phyloP scores from a whole-genome alignment of 1,284 basidiomycete genomes.

The Leccinum subspadiceum region DNA sequence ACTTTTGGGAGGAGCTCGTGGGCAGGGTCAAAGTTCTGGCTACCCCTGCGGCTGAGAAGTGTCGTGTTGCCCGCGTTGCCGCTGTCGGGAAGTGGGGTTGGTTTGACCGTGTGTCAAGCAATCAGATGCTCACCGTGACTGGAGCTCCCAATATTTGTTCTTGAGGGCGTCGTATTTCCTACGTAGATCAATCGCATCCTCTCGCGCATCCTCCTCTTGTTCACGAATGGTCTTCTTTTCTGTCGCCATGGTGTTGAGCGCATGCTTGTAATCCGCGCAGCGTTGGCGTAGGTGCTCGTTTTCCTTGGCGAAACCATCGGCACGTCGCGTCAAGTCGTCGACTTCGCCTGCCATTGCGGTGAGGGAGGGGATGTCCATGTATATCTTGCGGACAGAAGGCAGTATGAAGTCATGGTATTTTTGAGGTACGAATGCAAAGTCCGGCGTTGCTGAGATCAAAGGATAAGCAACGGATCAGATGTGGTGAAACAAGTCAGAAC shows the following conservation, averaged over 20 bases:
- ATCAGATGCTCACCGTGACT: constrained; percentile 19
- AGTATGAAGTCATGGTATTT: constrained; percentile 59
- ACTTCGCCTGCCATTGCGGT: constrained; percentile 28
- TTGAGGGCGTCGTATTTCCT: constrained; percentile 30
- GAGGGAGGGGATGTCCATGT: constrained; percentile 42
- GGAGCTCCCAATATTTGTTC: constrained; percentile 16
- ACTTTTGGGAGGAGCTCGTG: constrained; percentile 20
- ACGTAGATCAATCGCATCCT: constrained; percentile 30
- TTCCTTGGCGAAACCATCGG: constrained; percentile 38
- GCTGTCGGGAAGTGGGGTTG: constrained; percentile 7
- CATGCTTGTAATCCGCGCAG: constrained; percentile 37
- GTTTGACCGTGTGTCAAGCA: neutral
- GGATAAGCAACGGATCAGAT: neutral
- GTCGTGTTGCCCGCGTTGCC: constrained; percentile 1
- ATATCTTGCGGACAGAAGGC: constrained; percentile 57
- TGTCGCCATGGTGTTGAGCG: constrained; percentile 30
- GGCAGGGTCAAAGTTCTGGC: constrained; percentile 13
- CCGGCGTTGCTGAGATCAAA: constrained; percentile 22
- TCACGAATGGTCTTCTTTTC: constrained; percentile 36
- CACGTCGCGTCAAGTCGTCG: constrained; percentile 34
- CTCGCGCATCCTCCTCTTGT: constrained; percentile 28
- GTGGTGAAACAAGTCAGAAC: constrained; percentile 33
- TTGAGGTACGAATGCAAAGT: constrained; percentile 52
- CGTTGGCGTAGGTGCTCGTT: constrained; percentile 42
- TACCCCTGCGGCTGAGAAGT: constrained; percentile 8